Conservation (phyloP, 768 basidiomycete genomes). For the Lactarius hatsudake region DNA sequence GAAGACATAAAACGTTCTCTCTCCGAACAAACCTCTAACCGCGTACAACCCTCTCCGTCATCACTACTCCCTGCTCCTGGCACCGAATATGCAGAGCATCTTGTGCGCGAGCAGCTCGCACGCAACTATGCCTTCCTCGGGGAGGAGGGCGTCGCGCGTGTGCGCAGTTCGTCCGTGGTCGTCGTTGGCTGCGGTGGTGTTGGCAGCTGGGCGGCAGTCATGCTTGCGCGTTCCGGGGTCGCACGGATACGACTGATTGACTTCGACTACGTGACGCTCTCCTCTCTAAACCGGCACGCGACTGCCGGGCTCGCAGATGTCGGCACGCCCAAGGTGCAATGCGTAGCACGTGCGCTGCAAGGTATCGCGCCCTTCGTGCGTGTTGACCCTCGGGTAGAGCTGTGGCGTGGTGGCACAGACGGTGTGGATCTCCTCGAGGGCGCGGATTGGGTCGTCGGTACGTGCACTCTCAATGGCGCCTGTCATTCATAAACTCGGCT, state of each 20-base stretch:
- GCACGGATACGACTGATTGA: slow-evolving; percentile 79
- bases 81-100: slow-evolving; percentile 63
- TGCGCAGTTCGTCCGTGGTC: slow-evolving; percentile 74
- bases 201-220: slow-evolving; percentile 92
- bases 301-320: slow-evolving; percentile 88
- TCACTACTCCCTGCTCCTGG: not conserved
- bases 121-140: slow-evolving; percentile 95
- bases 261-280: slow-evolving; percentile 95
- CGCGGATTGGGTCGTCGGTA: slow-evolving; percentile 93
- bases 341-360: slow-evolving; percentile 65
- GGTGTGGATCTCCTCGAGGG: slow-evolving; percentile 72
- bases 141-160: slow-evolving; percentile 77
- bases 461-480: slow-evolving; percentile 26
- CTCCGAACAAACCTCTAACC: slow-evolving; percentile 16
- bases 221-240: slow-evolving; percentile 88
- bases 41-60: slow-evolving; percentile 10
- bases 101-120: slow-evolving; percentile 87
- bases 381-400: slow-evolving; percentile 77
- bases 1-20: slow-evolving; percentile 57
- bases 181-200: slow-evolving; percentile 96
- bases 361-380: slow-evolving; percentile 82
- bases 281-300: slow-evolving; percentile 93
- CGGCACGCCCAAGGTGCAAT: slow-evolving; percentile 86
- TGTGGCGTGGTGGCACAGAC: slow-evolving; percentile 79
- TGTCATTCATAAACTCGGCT: not conserved